Percentiles rank a stretch among this genome's conserved stretches.
phyloP scores from a whole-genome alignment of 2,329 filamentous ascomycete genomes.

The Diaporthe vaccinii region DNA sequence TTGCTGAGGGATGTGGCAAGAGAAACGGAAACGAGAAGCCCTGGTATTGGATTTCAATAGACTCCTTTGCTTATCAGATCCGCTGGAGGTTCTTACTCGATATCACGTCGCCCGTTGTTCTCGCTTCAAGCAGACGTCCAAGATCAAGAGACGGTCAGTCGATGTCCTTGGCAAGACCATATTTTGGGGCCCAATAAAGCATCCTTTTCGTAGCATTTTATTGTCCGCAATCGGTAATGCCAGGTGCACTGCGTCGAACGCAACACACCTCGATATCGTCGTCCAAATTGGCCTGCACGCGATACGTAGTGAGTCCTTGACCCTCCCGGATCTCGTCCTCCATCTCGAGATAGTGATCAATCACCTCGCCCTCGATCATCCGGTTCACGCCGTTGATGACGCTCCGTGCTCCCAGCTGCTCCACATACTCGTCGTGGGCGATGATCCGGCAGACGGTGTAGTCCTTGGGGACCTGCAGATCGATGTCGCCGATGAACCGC shows the following conservation, averaged over 20 bases:
- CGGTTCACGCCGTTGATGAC: constrained; percentile 46
- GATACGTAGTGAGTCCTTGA: constrained; percentile 6
- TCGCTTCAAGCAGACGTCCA: not conserved
- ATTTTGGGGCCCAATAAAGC: not conserved
- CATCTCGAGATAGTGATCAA: constrained; percentile 48
- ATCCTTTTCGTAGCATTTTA: too few species aligned
- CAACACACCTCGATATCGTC: constrained; percentile 20
- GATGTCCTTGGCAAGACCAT: not conserved
- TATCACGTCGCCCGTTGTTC: not conserved
- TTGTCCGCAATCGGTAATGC: not conserved
- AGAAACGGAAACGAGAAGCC: not conserved
- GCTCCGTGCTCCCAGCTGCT: constrained; percentile 52
- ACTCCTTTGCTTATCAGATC: not conserved
- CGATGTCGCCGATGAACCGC: constrained; percentile 51
- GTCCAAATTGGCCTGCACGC: constrained; percentile 14
- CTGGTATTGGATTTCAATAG: not conserved
- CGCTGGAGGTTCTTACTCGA: too few species aligned
- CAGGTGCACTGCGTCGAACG: not conserved
- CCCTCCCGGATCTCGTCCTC: constrained; percentile 49
- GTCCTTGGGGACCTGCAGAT: constrained; percentile 48
- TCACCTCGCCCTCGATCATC: constrained; percentile 41
- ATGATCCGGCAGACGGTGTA: constrained; percentile 50
- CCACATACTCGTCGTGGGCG: constrained; percentile 48
- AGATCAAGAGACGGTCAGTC: not conserved
- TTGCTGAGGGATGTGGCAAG: not conserved